A percentile compares a stretch with the other conserved stretches of the same genome.
Conservation (phyloP, 2,329 filamentous ascomycete genomes). For the Monosporascus sp. region DNA sequence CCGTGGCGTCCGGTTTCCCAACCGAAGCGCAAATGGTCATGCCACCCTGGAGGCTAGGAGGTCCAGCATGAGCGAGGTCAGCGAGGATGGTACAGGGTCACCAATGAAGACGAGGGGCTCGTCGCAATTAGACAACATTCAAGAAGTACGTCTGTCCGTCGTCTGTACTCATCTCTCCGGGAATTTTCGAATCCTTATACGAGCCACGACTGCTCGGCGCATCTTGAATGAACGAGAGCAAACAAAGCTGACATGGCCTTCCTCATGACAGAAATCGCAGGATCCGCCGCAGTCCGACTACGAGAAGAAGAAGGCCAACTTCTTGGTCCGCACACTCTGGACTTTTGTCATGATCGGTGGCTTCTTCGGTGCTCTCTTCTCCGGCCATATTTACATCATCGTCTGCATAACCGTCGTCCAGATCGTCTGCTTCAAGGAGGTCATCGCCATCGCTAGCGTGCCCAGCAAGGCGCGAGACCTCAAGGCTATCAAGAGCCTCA, state of each 20-base stretch:
- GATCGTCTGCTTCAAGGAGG: conserved; percentile 97
- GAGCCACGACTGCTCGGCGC: not conserved
- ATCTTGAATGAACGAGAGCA: not conserved
- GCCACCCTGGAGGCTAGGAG: conserved; percentile 50
- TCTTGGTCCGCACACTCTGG: conserved; percentile 96
- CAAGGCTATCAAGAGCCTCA: conserved; percentile 90
- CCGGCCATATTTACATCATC: conserved; percentile 96
- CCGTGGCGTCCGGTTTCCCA: conserved; percentile 52
- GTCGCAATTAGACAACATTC: conserved; percentile 31
- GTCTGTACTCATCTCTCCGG: not conserved
- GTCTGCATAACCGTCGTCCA: conserved; percentile 88
- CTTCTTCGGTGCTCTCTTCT: conserved; percentile 90
- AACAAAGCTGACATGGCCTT: conserved; percentile 2
- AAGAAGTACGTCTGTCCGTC: conserved; percentile 26
- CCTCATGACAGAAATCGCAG: conserved; percentile 34
- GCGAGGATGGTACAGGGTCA: conserved; percentile 48
- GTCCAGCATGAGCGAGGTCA: conserved; percentile 66
- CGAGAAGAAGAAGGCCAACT: conserved; percentile 98
- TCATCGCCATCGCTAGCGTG: conserved; percentile 95
- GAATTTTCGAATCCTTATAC: too few relatives aligned
- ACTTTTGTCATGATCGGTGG: conserved; percentile 93
- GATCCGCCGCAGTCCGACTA: conserved; percentile 59
- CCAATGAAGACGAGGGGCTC: conserved; percentile 24
- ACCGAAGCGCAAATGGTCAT: conserved; percentile 43
- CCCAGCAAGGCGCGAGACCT: conserved; percentile 86